A percentile compares a stretch with the other conserved stretches of the same genome.
phyloP scores from a whole-genome alignment of 2,329 filamentous ascomycete genomes.

The Ilyonectria destructans region DNA sequence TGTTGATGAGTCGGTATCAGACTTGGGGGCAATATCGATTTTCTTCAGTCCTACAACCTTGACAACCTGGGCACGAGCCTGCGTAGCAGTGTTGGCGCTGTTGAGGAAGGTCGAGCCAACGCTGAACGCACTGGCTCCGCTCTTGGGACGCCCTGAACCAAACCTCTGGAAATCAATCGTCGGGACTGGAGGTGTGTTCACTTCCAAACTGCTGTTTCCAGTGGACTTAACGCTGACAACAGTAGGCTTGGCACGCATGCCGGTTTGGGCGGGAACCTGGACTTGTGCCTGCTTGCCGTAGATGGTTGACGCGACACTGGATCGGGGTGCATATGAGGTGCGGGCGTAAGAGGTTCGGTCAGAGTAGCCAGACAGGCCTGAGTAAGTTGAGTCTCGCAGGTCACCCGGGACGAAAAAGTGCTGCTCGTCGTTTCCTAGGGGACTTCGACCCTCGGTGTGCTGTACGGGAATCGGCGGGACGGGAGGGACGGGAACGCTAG shows the following conservation, averaged over 20 bases:
- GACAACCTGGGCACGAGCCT: constrained; percentile 73
- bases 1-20: constrained; percentile 54
- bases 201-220: constrained; percentile 67
- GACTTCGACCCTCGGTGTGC: constrained; percentile 64
- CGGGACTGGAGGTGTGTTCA: constrained; percentile 80
- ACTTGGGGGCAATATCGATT: constrained; percentile 57
- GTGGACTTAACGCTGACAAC: constrained; percentile 92
- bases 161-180: constrained; percentile 78
- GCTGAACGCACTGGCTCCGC: constrained; percentile 74
- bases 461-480: constrained; percentile 90
- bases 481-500: constrained; percentile 86
- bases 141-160: constrained; percentile 65
- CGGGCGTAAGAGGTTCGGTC: constrained; percentile 75
- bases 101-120: constrained; percentile 80
- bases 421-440: constrained; percentile 78
- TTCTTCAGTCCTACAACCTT: constrained; percentile 71
- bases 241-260: constrained; percentile 89
- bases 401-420: constrained; percentile 96
- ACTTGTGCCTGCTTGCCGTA: constrained; percentile 94
- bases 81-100: constrained; percentile 73
- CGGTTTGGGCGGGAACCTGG: constrained; percentile 86
- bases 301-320: constrained; percentile 91
- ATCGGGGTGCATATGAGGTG: constrained; percentile 73
- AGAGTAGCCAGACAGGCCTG: constrained; percentile 77
- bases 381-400: constrained; percentile 92